Base-by-base conservation (phyloP, 129 eudicot species). In the Artemisia argyi region DNA sequence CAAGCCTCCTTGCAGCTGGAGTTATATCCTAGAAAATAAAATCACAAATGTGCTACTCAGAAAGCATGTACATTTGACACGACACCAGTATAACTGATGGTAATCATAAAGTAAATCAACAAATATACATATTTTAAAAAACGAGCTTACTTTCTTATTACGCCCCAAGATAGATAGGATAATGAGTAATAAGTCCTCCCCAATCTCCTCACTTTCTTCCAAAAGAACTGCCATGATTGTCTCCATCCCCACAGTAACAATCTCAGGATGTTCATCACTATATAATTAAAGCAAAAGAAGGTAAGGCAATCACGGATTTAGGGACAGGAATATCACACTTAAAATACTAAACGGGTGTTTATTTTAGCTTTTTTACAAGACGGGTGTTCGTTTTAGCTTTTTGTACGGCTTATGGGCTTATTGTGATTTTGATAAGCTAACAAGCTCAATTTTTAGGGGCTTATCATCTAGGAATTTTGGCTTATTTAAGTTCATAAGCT, bases 171-270 rank as follows among this genome's bases (percentile, higher is more conserved):
- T 66, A 53, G 99, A 90, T 42, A 94, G 76, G 28, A 90, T 13
- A 62, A 76, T 80, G 79, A 84, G 86, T 62, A 94, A 81, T 72
- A 90, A 88, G 69, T 84, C 92, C 74, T 90, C 91, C 4, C 24
- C 83, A 54, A 94, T 82, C 24, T 94, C 99, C 86, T 94, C 99
- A 66, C 97, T 90, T 81, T 94, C 99, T 80, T 94, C 99, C 73
- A 94, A 62, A 72, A 94, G 90, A 79, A 94, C 89, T 52, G 79
- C 75, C 97, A 94, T 94, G 50, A 94, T 94, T 30, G 89, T 88
- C 78, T 88, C 89, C 99, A 94, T 94, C 57, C 96, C 84, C 13
- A 81, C 54, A 14, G 82, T 72, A 74, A 94, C 94, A 77, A 69
- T 81, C 59, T 84, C 89, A 24, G 91, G 76, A 79, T 86, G 99